A percentile compares a stretch with the other conserved stretches of the same genome.
phyloP scores from a whole-genome alignment of 768 basidiomycete species.

The Postia placenta region DNA sequence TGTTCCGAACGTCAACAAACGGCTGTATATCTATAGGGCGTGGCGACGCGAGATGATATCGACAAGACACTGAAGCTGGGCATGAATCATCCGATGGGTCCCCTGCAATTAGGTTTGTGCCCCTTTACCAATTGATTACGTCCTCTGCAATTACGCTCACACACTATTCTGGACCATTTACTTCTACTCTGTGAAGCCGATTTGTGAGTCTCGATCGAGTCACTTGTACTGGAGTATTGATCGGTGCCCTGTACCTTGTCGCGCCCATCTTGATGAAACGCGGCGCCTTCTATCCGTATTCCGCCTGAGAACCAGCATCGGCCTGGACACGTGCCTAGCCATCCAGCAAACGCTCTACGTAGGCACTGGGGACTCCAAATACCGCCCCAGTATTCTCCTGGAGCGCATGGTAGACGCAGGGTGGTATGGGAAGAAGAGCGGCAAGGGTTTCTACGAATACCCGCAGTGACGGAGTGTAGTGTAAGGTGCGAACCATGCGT shows the following conservation, averaged over 20 bases:
- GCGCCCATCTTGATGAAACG: not conserved
- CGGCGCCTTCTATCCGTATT: not conserved
- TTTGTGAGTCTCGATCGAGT: constrained; percentile 24
- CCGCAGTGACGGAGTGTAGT: constrained; percentile 4
- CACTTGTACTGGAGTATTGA: not conserved
- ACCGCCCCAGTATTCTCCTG: constrained; percentile 84
- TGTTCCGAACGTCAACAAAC: not conserved
- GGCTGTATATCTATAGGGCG: too few species aligned
- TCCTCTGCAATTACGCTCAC: not conserved
- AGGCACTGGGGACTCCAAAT: constrained; percentile 91
- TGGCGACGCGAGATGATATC: constrained; percentile 91
- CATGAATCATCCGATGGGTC: constrained; percentile 95
- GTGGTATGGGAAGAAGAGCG: constrained; percentile 89
- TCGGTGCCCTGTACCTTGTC: constrained; percentile 1
- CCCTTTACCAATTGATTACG: not conserved
- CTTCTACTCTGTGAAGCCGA: too few species aligned
- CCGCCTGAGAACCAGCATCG: constrained; percentile 52
- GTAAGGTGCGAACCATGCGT: not conserved
- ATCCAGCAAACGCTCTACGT: constrained; percentile 87
- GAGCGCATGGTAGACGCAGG: constrained; percentile 96
- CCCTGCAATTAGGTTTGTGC: constrained; percentile 68
- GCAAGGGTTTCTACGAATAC: constrained; percentile 95
- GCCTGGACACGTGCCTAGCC: constrained; percentile 93
- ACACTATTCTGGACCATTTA: too few species aligned
- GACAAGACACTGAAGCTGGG: constrained; percentile 91